Conservation (phyloP, 768 basidiomycete genomes). For the Mrakia frigida region DNA sequence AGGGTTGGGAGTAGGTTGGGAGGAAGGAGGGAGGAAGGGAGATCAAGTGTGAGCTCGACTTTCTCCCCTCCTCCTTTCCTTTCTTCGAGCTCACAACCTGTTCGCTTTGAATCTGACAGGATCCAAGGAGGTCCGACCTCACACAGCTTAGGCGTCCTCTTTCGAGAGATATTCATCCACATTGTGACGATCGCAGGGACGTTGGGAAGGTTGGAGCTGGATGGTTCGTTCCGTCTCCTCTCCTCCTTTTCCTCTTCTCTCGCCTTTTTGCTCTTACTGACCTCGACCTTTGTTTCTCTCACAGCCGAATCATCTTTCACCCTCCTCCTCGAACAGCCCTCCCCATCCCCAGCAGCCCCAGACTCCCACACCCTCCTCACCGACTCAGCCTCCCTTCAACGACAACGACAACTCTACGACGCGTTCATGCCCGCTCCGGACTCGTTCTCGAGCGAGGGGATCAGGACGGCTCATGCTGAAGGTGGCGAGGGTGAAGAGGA, state of each 20-base stretch:
- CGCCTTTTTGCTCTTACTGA: not conserved
- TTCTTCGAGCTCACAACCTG: not conserved
- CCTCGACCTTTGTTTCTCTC: not conserved
- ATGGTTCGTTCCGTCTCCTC: not conserved
- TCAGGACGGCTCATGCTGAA: not conserved
- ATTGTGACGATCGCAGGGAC: not conserved
- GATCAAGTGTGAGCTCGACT: not conserved
- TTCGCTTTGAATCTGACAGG: not conserved
- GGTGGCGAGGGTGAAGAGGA: no score
- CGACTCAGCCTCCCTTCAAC: not conserved
- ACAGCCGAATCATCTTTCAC: conserved; percentile 4
- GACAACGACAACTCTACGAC: not conserved
- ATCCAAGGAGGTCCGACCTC: not conserved
- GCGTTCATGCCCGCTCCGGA: not conserved
- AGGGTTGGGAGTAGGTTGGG: not conserved
- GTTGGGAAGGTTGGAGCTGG: not conserved
- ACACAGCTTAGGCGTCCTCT: not conserved
- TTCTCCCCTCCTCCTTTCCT: not conserved
- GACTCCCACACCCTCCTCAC: not conserved
- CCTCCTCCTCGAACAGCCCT: conserved; percentile 6
- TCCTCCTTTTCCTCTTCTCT: not conserved
- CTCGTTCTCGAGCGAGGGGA: not conserved
- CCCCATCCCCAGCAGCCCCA: not conserved
- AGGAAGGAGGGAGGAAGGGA: not conserved
- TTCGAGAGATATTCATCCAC: not conserved